Evolutionary conservation across 2,329 filamentous ascomycete genomes (phyloP), one percentile per base, ranked within the genome.

Genomic region (Aspergillus eucalypticola): DNA sequence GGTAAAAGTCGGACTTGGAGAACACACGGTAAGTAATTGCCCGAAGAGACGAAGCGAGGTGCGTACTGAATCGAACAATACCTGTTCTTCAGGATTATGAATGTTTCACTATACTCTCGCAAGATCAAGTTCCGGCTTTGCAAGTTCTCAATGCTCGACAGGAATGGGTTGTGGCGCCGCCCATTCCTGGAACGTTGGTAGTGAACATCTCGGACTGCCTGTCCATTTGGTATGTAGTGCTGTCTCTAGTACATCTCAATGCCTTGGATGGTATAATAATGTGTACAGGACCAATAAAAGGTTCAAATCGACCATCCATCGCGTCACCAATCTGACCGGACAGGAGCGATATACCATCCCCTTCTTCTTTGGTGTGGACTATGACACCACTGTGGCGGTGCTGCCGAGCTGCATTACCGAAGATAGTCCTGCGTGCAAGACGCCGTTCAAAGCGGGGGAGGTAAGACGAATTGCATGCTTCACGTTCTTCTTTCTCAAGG

Each of bases 351-450:
- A 77, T 58, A 74, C 71, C 3, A 75, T 79, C 23, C 75, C 76
- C 0, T 76, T 80, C 44, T 80, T 79, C 66, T 79, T 77, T 59
- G 71, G 70, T 0, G 73, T 78, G 0, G 76, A 79, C 58, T 77
- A 78, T 19, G 73, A 79, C 58, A 61, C 66, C 0, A 71, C 78
- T 64, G 64, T 73, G 65, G 58, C 60, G 2, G 67, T 68, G 5
- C 15, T 71, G 11, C 61, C 64, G 6, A 66, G 54, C 15, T 64
- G 64, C 48, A 59, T 62, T 3, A 64, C 65, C 3, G 49, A 51
- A 5, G 61, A 64, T 3, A 59, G 54, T 3, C 59, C 60, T 8
- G 55, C 60, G 8, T 61, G 60, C 15, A 59, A 55, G n/a, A n/a
- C 54, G 29, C 62, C 67, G 5, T 66, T 69, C 19, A 66, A 67